A percentile compares a stretch with the other conserved stretches of the same genome.
Conservation (phyloP, 2,329 filamentous ascomycete species). For the Neopestalotiopsis clavispora region DNA sequence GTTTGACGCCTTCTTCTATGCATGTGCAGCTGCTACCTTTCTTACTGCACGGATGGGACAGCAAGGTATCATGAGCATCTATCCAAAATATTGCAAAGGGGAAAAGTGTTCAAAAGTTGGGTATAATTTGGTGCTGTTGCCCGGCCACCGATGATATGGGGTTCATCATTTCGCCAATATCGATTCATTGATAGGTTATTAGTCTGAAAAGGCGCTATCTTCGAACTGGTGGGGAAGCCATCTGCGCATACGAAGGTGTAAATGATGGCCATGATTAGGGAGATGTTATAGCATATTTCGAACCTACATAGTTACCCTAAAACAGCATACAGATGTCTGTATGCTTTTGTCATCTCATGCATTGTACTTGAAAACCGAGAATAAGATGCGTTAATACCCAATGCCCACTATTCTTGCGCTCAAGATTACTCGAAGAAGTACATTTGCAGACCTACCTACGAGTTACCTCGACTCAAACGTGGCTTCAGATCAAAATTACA, state of each 20-base stretch:
- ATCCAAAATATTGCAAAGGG: neutral
- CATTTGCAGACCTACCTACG: too few species aligned
- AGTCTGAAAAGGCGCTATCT: neutral
- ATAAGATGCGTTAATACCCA: too few species aligned
- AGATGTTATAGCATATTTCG: neutral
- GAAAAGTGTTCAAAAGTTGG: neutral
- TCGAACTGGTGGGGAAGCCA: neutral
- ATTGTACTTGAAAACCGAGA: too few species aligned
- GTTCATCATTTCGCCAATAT: slow-evolving; percentile 1
- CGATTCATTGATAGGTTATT: neutral
- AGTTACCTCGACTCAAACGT: too few species aligned
- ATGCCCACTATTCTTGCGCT: too few species aligned
- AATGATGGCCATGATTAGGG: neutral
- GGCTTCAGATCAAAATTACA: neutral
- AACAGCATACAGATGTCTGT: too few species aligned
- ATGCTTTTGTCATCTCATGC: too few species aligned
- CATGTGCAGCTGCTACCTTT: neutral
- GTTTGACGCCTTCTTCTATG: neutral
- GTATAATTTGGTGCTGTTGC: neutral
- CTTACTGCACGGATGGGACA: neutral
- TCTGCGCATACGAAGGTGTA: neutral
- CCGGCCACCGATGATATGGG: neutral
- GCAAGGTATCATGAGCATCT: neutral
- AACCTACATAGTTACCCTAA: too few species aligned
- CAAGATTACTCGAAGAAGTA: too few species aligned